Conservation (phyloP, 2,329 filamentous ascomycete genomes). For the Cercospora citrullina region DNA sequence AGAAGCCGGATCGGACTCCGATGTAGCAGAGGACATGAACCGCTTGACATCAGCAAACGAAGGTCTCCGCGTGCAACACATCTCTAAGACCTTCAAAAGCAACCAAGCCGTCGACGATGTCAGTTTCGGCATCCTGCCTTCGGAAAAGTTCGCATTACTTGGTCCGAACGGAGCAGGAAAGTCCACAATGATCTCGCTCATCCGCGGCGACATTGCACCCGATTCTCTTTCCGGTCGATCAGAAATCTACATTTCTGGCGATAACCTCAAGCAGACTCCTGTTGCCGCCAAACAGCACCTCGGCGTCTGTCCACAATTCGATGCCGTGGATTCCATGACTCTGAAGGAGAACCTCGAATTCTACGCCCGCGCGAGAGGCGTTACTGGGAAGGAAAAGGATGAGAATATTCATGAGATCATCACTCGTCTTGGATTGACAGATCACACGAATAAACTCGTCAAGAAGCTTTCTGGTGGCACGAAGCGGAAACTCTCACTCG, state of each 20-base stretch:
- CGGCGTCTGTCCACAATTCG: constrained; percentile 76
- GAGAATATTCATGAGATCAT: constrained; percentile 75
- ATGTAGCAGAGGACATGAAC: constrained; percentile 21
- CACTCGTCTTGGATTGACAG: constrained; percentile 69
- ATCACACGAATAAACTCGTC: constrained; percentile 71
- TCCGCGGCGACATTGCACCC: constrained; percentile 69
- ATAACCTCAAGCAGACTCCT: constrained; percentile 69
- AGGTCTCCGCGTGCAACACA: constrained; percentile 70
- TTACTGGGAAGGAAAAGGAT: constrained; percentile 60
- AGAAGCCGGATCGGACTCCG: constrained; percentile 37
- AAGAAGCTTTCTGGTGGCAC: constrained; percentile 80
- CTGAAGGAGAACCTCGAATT: constrained; percentile 80
- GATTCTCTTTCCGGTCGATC: constrained; percentile 59
- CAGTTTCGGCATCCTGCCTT: constrained; percentile 73
- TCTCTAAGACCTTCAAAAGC: constrained; percentile 74
- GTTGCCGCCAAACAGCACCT: constrained; percentile 71
- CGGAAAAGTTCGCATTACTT: constrained; percentile 81
- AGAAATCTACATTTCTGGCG: constrained; percentile 75
- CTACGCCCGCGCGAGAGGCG: constrained; percentile 78
- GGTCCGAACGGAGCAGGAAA: constrained; percentile 90
- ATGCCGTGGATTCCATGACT: constrained; percentile 77
- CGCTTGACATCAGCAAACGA: constrained; percentile 54
- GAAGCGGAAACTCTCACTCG: constrained; percentile 80
- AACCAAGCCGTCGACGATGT: constrained; percentile 80
- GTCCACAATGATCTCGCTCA: constrained; percentile 80